Evolutionary conservation across 441 rosid species (phyloP), one percentile per base, ranked within the genome.

Genomic region (Flueggea neowawraea): DNA sequence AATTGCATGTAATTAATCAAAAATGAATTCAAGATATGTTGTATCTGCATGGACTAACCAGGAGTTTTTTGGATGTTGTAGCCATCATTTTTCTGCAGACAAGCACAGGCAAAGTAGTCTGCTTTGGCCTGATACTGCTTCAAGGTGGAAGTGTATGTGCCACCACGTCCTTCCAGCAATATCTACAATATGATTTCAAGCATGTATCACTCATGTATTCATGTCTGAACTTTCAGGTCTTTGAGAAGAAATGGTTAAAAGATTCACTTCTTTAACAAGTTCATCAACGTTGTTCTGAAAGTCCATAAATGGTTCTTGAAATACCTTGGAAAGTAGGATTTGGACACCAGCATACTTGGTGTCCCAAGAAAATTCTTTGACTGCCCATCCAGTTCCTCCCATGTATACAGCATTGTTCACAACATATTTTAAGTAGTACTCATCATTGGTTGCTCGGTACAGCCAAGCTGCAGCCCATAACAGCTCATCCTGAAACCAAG

Each of bases 301-400:
- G 50, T 10, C 50, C 45, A 2, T 4, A 4, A 16, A 12, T 11
- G 10, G 17, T 9, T 6, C 13, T 47, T 28, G 39, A 14, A 33
- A 0, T 78, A 91, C 98, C 98, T 84, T 82, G 13, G 97, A 80
- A 53, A 92, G 86, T 41, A 87, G 78, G 49, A 88, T 60, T 56
- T 93, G 98, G 56, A 93, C 66, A 12, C 97, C 98, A 53, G 97
- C 97, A 64, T 81, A 93, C 65, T 93, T 90, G 16, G 83, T 90
- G 70, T 93, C 98, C 98, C 98, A 93, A 61, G 96, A 87, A 79
- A 93, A 93, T 69, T 93, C 98, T 12, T 89, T 78, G 57, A 93
- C 86, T 60, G 95, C 87, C 97, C 98, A 93, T 15, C 95, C 91
- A 71, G 82, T 78, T 17, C 98, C 98, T 7, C 98, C 97, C 68